A percentile compares a stretch with the other conserved stretches of the same genome.
Evolutionary conservation across 768 basidiomycete genomes (phyloP).

Genomic region (Galerina sulciceps): DNA sequence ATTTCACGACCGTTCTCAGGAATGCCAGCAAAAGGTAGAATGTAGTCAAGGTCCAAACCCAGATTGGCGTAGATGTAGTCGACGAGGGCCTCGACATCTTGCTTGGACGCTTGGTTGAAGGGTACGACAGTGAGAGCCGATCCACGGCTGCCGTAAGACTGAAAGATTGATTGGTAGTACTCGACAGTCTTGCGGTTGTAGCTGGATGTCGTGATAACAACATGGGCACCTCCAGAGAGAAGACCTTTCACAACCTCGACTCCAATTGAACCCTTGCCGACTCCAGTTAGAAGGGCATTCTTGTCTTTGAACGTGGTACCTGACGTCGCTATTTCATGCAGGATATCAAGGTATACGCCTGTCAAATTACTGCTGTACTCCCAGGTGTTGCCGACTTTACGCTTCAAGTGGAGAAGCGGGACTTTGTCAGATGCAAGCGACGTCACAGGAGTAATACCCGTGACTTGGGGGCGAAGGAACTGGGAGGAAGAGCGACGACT

Average conservation of each 20-base stretch:
- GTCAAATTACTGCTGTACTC: conserved; percentile 98
- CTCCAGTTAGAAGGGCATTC: conserved; percentile 97
- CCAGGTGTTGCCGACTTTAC: conserved; percentile 94
- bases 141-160: conserved; percentile 91
- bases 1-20: conserved; percentile 99
- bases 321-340: conserved; percentile 98
- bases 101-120: conserved; percentile 99
- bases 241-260: conserved; percentile 97
- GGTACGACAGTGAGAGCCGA: conserved; percentile 98
- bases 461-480: conserved; percentile 92
- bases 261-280: conserved; percentile 97
- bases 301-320: conserved; percentile 99
- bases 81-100: conserved; percentile 96
- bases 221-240: conserved; percentile 93
- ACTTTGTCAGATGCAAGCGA: conserved; percentile 82
- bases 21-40: conserved; percentile 97
- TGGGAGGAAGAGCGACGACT: conserved; percentile 92
- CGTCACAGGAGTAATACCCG: conserved; percentile 76
- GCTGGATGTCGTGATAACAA: conserved; percentile 97
- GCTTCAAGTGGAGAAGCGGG: conserved; percentile 94
- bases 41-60: conserved; percentile 97
- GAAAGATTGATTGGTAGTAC: conserved; percentile 98
- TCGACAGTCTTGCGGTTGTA: conserved; percentile 96
- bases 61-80: conserved; percentile 98
- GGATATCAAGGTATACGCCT: conserved; percentile 92